Base-by-base conservation (phyloP, 306 rosid species). In the Trifolium pratense region DNA sequence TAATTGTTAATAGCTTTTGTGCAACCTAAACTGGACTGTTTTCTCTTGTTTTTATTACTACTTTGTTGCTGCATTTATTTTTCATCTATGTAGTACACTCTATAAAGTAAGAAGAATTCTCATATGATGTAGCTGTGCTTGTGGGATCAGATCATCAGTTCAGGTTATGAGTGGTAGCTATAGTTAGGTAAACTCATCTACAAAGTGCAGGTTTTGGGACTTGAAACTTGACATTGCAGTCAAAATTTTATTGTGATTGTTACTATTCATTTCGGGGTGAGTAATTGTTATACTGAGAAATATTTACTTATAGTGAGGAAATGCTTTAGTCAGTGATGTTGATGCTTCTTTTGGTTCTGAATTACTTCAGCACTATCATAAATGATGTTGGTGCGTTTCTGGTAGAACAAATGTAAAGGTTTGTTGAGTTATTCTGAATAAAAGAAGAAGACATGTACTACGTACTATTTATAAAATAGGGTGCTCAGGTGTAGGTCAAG, bases 1-100 rank as follows among this genome's bases (percentile, higher is more conserved):
- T 63, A 67, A 78, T 53, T 80, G 86, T 66, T 39, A 69, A 77
- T 66, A 77, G 82, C 79, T 75, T 81, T 68, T 78, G 65, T 79
- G 78, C 80, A 71, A 76, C 83, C 78, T 58, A 23, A 75, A 62
- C 65, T 78, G 63, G 61, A 40, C 66, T 42, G 51, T 49, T 66
- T 58, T 58, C 32, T 78, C 32, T 56, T 57, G 0, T 58, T 36
- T 64, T 52, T 57, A 43, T 29, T 67, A 43, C 34, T 40, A 42
- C 49, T 31, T 52, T 16, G 9, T 5, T n/a, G 5, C 58, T 72
- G 10, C 7, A 12, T 8, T 18, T 55, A 13, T 9, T 42, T 42
- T 45, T 13, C 53, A 37, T 23, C 20, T 20, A 42, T 5, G 18
- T 5, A 40, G 5, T 64, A 12, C 20, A 7, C 36, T 12, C 11